Percentiles rank a stretch among this genome's conserved stretches.
phyloP scores from a whole-genome alignment of 495 filamentous ascomycete species.

The Hyaloscypha finlandica region DNA sequence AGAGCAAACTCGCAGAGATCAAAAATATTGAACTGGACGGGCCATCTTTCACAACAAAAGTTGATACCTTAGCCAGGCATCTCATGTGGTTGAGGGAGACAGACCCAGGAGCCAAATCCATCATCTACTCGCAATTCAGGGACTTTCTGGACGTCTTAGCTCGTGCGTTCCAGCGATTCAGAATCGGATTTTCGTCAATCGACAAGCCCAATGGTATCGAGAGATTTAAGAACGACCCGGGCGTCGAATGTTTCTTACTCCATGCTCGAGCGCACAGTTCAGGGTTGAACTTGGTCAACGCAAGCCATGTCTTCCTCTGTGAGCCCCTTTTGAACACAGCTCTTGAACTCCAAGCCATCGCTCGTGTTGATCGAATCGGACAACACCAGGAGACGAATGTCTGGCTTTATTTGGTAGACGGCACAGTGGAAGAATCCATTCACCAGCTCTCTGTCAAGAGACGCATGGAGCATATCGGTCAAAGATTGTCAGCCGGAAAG shows the following conservation, averaged over 20 bases:
- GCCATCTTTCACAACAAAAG: slow-evolving; percentile 80
- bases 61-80: slow-evolving; percentile 80
- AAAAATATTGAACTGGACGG: slow-evolving; percentile 74
- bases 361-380: slow-evolving; percentile 90
- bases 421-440: slow-evolving; percentile 88
- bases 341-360: slow-evolving; percentile 91
- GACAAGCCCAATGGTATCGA: slow-evolving; percentile 62
- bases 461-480: slow-evolving; percentile 73
- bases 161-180: slow-evolving; percentile 63
- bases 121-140: slow-evolving; percentile 87
- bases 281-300: slow-evolving; percentile 87
- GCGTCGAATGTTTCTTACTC: slow-evolving; percentile 80
- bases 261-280: slow-evolving; percentile 86
- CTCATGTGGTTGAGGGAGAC: slow-evolving; percentile 79
- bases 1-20: slow-evolving; percentile 73
- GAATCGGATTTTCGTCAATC: slow-evolving; percentile 71
- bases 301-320: slow-evolving; percentile 91
- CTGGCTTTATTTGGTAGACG: slow-evolving; percentile 89
- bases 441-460: slow-evolving; percentile 80
- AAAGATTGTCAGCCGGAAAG: slow-evolving; percentile 40
- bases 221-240: slow-evolving; percentile 73
- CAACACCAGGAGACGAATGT: slow-evolving; percentile 87
- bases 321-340: slow-evolving; percentile 92
- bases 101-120: slow-evolving; percentile 85
- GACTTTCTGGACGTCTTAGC: slow-evolving; percentile 77